Conservation (phyloP, 805 yeast genomes). For the Kluyveromyces lactis region DNA sequence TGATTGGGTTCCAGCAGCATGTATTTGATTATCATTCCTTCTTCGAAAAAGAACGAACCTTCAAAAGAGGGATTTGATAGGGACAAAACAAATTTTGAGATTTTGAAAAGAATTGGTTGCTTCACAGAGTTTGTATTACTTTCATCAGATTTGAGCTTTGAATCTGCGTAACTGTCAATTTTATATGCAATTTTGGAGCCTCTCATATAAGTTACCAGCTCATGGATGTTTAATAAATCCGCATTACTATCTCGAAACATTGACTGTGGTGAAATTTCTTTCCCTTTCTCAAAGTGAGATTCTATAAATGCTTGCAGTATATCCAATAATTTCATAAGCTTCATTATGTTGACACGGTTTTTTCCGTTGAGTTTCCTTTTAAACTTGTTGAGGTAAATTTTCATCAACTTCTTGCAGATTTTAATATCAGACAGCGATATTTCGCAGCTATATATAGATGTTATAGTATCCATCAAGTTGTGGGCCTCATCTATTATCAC, state of each 20-base stretch:
- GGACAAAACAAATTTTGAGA: conserved; percentile 55
- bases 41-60: conserved; percentile 63
- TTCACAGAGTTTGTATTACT: conserved; percentile 5
- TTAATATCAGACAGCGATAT: conserved; percentile 44
- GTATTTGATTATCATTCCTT: conserved; percentile 43
- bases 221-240: conserved; percentile 63
- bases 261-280: conserved; percentile 40
- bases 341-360: conserved; percentile 61
- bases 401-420: conserved; percentile 39
- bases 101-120: conserved; percentile 54
- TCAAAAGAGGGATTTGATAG: conserved; percentile 69
- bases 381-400: conserved; percentile 51
- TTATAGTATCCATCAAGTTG: conserved; percentile 70
- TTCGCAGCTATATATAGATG: conserved; percentile 55
- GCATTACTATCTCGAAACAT: conserved; percentile 53
- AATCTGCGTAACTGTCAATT: conserved; percentile 55
- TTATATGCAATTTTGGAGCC: conserved; percentile 76
- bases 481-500: conserved; percentile 91
- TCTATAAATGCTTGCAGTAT: conserved; percentile 42
- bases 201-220: conserved; percentile 53
- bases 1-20: conserved; percentile 74
- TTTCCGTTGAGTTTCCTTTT: conserved; percentile 57
- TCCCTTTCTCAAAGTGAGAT: conserved; percentile 37
- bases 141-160: conserved; percentile 1
- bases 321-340: conserved; percentile 49